phyloP scores from a whole-genome alignment of 2,329 filamentous ascomycete species.

The Passalora sequoiae region DNA sequence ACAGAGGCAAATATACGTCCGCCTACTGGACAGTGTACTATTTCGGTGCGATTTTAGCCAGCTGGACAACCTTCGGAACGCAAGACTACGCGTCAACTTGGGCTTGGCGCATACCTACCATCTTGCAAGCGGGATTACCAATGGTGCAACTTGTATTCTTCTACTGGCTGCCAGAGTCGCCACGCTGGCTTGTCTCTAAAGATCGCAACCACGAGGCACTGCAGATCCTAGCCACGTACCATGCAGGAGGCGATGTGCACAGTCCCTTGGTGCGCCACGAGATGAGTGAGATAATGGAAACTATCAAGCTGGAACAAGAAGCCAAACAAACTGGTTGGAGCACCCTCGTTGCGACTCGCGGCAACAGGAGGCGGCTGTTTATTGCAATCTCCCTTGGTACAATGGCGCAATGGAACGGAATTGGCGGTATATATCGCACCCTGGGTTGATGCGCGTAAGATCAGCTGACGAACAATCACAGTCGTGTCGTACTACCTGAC shows the following conservation, averaged over 20 bases:
- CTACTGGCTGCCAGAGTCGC: constrained; percentile 55
- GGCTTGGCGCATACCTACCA: constrained; percentile 51
- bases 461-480: no score
- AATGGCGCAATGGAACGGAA: constrained; percentile 56
- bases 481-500: constrained; percentile 18
- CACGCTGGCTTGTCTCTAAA: constrained; percentile 54
- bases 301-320: constrained; percentile 46
- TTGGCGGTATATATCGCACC: no score
- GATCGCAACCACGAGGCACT: constrained; percentile 49
- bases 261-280: constrained; percentile 47
- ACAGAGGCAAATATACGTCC: constrained; percentile 46
- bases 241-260: constrained; percentile 45
- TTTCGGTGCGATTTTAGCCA: constrained; percentile 42
- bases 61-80: constrained; percentile 46
- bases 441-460: no score
- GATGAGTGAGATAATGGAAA: constrained; percentile 48
- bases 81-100: constrained; percentile 40
- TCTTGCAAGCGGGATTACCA: constrained; percentile 49
- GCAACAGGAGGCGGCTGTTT: constrained; percentile 51
- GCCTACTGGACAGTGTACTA: constrained; percentile 47
- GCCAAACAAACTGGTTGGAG: constrained; percentile 43
- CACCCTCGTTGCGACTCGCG: constrained; percentile 46
- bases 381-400: constrained; percentile 52
- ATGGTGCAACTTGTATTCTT: constrained; percentile 44
- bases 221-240: constrained; percentile 49